A percentile compares a stretch with the other conserved stretches of the same genome.
phyloP scores from a whole-genome alignment of 2,329 filamentous ascomycete species.

The Exophiala viscosa region DNA sequence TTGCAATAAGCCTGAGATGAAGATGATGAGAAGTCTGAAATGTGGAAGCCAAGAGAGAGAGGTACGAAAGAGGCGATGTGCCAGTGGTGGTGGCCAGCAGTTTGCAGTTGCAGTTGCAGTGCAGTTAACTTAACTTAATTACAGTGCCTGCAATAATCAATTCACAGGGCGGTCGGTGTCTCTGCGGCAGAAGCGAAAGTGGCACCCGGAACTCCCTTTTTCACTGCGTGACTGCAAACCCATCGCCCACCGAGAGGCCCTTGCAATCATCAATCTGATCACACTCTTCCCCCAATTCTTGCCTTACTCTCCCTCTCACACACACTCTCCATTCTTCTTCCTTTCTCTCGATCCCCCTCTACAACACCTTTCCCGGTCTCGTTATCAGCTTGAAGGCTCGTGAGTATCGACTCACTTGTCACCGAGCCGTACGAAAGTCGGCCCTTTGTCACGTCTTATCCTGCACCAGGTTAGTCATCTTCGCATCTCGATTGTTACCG shows the following conservation, averaged over 20 bases:
- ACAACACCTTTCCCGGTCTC: background rate
- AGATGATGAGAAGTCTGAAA: background rate
- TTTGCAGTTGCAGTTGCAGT: background rate
- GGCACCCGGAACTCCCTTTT: slow-evolving; percentile 4
- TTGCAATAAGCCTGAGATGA: too few relatives aligned
- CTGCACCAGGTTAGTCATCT: slow-evolving; percentile 19
- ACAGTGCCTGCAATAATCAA: background rate
- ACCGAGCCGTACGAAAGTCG: slow-evolving; percentile 2
- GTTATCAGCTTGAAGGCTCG: slow-evolving; percentile 19
- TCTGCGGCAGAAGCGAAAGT: slow-evolving; percentile 8
- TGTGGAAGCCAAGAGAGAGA: background rate
- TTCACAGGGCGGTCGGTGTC: background rate
- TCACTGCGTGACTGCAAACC: background rate
- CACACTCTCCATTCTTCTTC: slow-evolving; percentile 8
- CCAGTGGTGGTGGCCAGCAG: background rate
- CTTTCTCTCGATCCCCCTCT: background rate
- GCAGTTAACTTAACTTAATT: too few relatives aligned
- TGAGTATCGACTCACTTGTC: slow-evolving; percentile 26
- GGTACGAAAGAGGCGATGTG: background rate
- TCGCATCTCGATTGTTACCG: background rate
- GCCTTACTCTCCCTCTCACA: slow-evolving; percentile 4
- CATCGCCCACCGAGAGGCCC: background rate
- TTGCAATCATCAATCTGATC: background rate
- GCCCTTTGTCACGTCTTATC: slow-evolving; percentile 1
- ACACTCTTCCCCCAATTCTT: slow-evolving; percentile 1